phyloP scores from a whole-genome alignment of 768 basidiomycete genomes.

The Boletus sensibilis region DNA sequence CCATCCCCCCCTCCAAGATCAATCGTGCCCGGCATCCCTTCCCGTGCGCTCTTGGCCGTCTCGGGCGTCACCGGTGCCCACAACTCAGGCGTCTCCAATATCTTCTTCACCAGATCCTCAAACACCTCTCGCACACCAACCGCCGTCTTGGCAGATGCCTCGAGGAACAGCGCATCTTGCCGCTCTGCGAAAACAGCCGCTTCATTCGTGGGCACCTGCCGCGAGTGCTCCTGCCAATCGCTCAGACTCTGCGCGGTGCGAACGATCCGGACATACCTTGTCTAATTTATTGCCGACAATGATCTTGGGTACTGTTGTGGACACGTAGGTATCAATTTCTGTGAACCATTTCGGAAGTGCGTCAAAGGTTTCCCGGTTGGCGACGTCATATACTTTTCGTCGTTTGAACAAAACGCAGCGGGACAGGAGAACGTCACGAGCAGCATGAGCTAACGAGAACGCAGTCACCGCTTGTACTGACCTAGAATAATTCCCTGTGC shows the following conservation, averaged over 20 bases:
- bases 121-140: constrained; percentile 79
- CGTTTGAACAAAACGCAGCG: background rate
- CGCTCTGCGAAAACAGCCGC: constrained; percentile 77
- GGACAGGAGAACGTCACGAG: too few relatives aligned
- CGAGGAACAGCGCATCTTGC: constrained; percentile 84
- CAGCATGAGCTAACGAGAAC: background rate
- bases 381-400: constrained; percentile 85
- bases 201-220: constrained; percentile 80
- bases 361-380: constrained; percentile 90
- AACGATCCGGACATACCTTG: constrained; percentile 52
- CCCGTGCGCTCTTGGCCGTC: constrained; percentile 4
- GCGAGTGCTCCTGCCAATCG: constrained; percentile 71
- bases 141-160: constrained; percentile 91
- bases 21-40: constrained; percentile 46
- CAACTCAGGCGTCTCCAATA: constrained; percentile 79
- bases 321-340: constrained; percentile 93
- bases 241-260: background rate
- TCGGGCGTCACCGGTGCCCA: constrained; percentile 51
- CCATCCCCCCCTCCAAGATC: constrained; percentile 25
- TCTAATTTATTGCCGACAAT: constrained; percentile 95
- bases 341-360: constrained; percentile 91
- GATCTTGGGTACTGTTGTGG: constrained; percentile 84
- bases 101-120: constrained; percentile 74
- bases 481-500: constrained; percentile 82
- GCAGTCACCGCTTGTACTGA: constrained; percentile 18